Evolutionary conservation across 192 early-diverging fungal species (phyloP).

Genomic region (Phycomyces nitens): DNA sequence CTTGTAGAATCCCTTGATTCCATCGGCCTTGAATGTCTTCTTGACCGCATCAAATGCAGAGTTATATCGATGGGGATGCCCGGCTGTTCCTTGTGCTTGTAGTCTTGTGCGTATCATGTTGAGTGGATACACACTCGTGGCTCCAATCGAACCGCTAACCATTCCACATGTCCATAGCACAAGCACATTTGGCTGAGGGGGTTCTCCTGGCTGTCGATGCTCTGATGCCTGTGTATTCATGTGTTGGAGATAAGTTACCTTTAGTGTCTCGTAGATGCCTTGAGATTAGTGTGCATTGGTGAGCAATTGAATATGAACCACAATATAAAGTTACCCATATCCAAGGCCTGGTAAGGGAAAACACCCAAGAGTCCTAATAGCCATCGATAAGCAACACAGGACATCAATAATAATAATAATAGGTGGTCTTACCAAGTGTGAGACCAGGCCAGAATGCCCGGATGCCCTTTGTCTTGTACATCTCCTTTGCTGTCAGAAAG

Average conservation of each 20-base stretch:
- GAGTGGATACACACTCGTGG: constrained; percentile 71
- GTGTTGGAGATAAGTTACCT: constrained; percentile 52
- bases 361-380: constrained; percentile 57
- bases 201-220: constrained; percentile 28
- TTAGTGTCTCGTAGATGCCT: constrained; percentile 68
- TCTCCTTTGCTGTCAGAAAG: constrained; percentile 47
- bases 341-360: constrained; percentile 74
- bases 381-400: background rate
- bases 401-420: constrained; percentile 10
- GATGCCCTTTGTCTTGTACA: constrained; percentile 61
- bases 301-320: background rate
- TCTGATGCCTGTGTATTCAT: constrained; percentile 32
- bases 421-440: constrained; percentile 22
- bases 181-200: constrained; percentile 41
- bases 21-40: constrained; percentile 60
- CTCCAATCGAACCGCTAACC: constrained; percentile 63
- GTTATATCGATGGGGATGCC: constrained; percentile 66
- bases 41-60: constrained; percentile 57
- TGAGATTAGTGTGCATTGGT: background rate
- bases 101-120: constrained; percentile 70
- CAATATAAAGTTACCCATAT: constrained; percentile 40
- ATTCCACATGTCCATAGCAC: constrained; percentile 62
- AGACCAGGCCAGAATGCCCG: constrained; percentile 57
- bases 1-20: constrained; percentile 69
- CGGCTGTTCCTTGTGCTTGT: constrained; percentile 77